A percentile compares a stretch with the other conserved stretches of the same genome.
phyloP scores from a whole-genome alignment of 1,284 basidiomycete genomes.

The Irpex lacteus region DNA sequence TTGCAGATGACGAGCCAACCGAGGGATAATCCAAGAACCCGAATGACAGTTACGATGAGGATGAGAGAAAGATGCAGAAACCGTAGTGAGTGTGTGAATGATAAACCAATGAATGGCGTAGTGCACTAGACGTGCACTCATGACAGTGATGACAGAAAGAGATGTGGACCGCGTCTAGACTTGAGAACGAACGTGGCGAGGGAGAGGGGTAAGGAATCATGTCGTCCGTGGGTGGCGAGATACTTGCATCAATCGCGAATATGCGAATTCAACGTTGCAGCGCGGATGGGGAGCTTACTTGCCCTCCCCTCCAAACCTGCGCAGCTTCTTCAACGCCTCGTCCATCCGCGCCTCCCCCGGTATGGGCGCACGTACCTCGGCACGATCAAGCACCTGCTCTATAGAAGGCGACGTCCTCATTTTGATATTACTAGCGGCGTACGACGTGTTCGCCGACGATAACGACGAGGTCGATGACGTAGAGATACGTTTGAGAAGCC shows the following conservation, averaged over 20 bases:
- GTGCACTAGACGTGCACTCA: background rate
- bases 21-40: background rate
- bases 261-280: no score
- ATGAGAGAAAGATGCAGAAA: background rate
- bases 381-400: constrained; percentile 29
- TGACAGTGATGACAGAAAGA: background rate
- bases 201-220: background rate
- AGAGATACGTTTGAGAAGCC: constrained; percentile 36
- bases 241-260: no score
- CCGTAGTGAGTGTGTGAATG: background rate
- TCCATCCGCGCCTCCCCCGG: constrained; percentile 24
- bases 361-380: background rate
- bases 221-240: no score
- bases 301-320: constrained; percentile 18
- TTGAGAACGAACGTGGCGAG: background rate
- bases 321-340: constrained; percentile 23
- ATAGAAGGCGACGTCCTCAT: constrained; percentile 28
- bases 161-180: background rate
- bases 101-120: background rate
- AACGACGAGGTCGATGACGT: constrained; percentile 23
- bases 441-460: constrained; percentile 10
- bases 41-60: background rate
- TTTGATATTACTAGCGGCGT: constrained; percentile 18
- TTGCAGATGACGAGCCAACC: background rate
- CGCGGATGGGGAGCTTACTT: background rate